Base-by-base conservation (phyloP, 805 yeast species). In the Lachancea fermentati region DNA sequence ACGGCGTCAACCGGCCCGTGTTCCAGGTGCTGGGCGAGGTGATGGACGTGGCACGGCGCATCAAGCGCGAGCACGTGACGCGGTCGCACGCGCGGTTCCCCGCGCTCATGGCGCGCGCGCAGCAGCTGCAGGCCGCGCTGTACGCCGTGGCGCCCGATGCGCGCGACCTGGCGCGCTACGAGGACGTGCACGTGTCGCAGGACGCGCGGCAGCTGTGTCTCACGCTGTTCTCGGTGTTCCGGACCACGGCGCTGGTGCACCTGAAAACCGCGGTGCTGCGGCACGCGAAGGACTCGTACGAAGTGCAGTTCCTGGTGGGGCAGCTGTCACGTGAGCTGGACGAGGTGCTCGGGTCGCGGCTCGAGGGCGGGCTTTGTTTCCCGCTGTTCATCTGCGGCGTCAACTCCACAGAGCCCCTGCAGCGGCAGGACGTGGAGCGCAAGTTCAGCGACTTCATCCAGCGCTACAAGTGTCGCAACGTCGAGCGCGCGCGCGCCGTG, bases 311-410 rank as follows among this genome's bases (percentile, higher is more conserved):
- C 24, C 62, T 84, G 32, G 67, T 73, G 25, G 68, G 68, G 37
- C 79, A 78, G 46, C 63, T 83, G 39, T 52, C 73, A 18, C 68
- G 73, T 39, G 71, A 81, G 42, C 59, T 85, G 17, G 85, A 81
- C 48, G 68, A 75, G 2, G 69, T 84, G 4, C 53, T 85, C 28
- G 85, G 76, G 2, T 69, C 91, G 0, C 72, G 76, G 1, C 80
- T 83, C 32, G 88, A 84, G 52, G 79, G 85, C 3, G 76, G 82
- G 1, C 58, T 84, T 12, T 80, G 84, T 30, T 85, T 85, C 59
- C 94, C 95, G 0, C 59, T 84, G 46, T 85, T 85, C 55, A 76
- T 85, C 15, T 82, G 87, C 1, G 94, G 91, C 1, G 73, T 85
- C 53, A 79, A 79, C 55, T 73, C 83, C 48, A 71, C 75, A 4